phyloP scores from a whole-genome alignment of 2,329 filamentous ascomycete genomes.

The Metarhizium album region DNA sequence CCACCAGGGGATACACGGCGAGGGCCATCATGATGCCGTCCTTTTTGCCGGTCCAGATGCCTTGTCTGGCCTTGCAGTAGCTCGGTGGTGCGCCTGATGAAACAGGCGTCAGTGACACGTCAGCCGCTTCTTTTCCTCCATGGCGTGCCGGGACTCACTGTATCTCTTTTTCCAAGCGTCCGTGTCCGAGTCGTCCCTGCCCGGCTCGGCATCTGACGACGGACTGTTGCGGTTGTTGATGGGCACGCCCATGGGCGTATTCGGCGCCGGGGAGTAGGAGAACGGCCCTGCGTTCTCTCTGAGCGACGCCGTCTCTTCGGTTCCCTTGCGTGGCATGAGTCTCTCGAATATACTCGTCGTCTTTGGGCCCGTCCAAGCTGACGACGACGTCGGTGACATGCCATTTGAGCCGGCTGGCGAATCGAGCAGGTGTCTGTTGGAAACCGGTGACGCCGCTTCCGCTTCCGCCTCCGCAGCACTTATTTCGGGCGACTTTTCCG shows the following conservation, averaged over 20 bases:
- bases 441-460: neutral
- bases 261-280: too few species aligned
- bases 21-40: constrained; percentile 39
- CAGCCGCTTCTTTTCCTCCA: too few species aligned
- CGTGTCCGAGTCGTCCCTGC: neutral
- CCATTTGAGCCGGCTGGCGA: neutral
- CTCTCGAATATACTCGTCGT: neutral
- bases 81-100: constrained; percentile 19
- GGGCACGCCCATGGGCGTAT: neutral
- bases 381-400: neutral
- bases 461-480: neutral
- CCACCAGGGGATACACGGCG: constrained; percentile 44
- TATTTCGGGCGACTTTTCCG: neutral
- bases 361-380: neutral
- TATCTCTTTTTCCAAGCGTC: neutral
- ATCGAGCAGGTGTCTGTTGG: neutral
- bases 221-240: neutral
- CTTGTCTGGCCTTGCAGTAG: constrained; percentile 13
- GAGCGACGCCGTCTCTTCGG: too few species aligned
- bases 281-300: too few species aligned
- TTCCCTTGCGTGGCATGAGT: too few species aligned
- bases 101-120: too few species aligned
- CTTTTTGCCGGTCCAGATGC: constrained; percentile 18
- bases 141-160: neutral
- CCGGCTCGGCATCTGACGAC: neutral